Percentiles rank a stretch among this genome's conserved stretches.
These are phyloP conservation scores for Clarireedia homoeocarpa DNA, from an alignment of 2,329 filamentous ascomycete genomes.

Conservation along the genomic window DNA sequence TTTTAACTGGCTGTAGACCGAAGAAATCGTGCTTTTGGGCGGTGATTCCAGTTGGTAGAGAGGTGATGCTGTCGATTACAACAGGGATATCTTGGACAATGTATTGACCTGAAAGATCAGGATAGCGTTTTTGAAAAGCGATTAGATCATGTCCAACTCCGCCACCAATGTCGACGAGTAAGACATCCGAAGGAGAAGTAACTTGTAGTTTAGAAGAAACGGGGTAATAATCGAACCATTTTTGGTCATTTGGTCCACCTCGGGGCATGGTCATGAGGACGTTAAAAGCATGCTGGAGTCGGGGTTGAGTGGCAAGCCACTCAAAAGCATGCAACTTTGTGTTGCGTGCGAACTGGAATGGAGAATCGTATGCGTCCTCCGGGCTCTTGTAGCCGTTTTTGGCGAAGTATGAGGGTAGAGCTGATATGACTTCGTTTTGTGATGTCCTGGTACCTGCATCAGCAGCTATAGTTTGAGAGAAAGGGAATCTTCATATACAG, in stretches of 20 bases:
- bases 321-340: constrained; percentile 14
- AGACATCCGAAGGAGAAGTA: neutral
- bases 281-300: constrained; percentile 13
- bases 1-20: neutral
- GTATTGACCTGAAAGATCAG: neutral
- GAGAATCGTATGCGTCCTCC: constrained; percentile 10
- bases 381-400: constrained; percentile 10
- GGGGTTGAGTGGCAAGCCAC: constrained; percentile 10
- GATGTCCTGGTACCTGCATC: neutral
- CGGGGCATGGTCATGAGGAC: constrained; percentile 11
- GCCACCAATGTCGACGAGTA: constrained; percentile 11
- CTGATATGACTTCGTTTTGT: constrained; percentile 7
- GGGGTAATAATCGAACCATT: constrained; percentile 12
- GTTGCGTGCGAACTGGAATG: constrained; percentile 11
- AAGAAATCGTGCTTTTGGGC: constrained; percentile 2
- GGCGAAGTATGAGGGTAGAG: constrained; percentile 10
- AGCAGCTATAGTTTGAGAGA: neutral
- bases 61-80: neutral
- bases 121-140: neutral
- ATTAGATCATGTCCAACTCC: constrained; percentile 3
- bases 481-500: neutral
- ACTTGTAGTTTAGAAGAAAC: constrained; percentile 3
- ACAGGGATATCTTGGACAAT: constrained; percentile 3
- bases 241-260: neutral
- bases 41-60: neutral